These are phyloP conservation scores for Mimosa pudica DNA, from an alignment of 306 rosid species.

Conservation along the genomic window DNA sequence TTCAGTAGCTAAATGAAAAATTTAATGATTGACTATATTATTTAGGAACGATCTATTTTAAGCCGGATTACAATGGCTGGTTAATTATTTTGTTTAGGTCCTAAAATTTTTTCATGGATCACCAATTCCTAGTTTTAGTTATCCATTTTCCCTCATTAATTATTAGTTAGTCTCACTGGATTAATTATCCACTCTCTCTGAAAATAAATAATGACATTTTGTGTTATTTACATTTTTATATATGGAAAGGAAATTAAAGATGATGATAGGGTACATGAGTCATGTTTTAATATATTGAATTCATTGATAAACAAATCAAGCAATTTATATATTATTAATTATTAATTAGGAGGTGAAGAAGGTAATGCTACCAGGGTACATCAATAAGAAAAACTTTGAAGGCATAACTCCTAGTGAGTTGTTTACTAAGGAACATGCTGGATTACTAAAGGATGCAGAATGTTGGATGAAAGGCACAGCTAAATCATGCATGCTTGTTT, in stretches of 20 bases:
- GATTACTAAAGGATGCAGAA: slow-evolving; percentile 31
- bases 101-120: too few species aligned
- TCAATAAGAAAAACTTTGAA: slow-evolving; percentile 1
- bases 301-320: neutral
- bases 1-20: too few species aligned
- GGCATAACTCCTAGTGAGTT: slow-evolving; percentile 18
- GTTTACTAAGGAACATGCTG: slow-evolving; percentile 40
- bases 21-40: too few species aligned
- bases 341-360: slow-evolving; percentile 51
- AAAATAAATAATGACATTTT: too few species aligned
- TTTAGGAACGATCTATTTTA: too few species aligned
- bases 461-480: neutral
- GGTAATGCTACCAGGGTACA: slow-evolving; percentile 34
- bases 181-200: neutral
- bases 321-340: neutral
- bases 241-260: too few species aligned
- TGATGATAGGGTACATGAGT: neutral
- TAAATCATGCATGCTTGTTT: neutral
- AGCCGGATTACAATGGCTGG: too few species aligned
- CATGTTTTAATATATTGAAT: neutral
- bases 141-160: neutral
- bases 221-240: too few species aligned
- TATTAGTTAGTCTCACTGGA: neutral
- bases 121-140: too few species aligned
- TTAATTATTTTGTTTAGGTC: too few species aligned